phyloP scores from a whole-genome alignment of 208 protist genomes.

The Naegleria lovaniensis region DNA sequence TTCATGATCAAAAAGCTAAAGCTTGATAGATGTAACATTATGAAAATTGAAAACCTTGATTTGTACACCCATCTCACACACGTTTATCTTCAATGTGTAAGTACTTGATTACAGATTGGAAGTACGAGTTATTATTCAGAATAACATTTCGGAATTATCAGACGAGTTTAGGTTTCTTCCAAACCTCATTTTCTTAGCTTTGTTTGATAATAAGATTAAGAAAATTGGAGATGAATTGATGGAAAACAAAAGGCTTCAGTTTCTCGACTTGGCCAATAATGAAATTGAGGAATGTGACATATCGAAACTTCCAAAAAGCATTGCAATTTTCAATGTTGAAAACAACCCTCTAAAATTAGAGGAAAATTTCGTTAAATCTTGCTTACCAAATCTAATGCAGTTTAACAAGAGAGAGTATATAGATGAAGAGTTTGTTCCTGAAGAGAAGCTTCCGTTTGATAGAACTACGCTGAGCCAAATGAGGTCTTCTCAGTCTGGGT shows the following conservation, averaged over 20 bases:
- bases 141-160: not conserved
- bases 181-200: not conserved
- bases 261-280: not conserved
- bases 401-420: not conserved
- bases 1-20: not conserved
- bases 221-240: not conserved
- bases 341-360: not conserved
- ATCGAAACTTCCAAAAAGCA: not conserved
- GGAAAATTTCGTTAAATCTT: not conserved
- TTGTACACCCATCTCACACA: constrained; percentile 4
- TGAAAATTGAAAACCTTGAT: constrained; percentile 2
- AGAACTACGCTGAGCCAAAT: not conserved
- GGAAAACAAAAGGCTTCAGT: not conserved
- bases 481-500: not conserved
- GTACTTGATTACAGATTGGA: not conserved
- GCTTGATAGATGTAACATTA: not conserved
- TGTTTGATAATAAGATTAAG: constrained; percentile 16
- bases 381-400: not conserved
- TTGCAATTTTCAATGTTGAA: not conserved
- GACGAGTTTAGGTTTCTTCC: constrained; percentile 13
- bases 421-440: not conserved
- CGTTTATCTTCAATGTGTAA: constrained; percentile 21
- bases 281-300: not conserved
- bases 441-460: not conserved
- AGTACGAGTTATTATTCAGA: too few relatives aligned